A percentile compares a stretch with the other conserved stretches of the same genome.
Evolutionary conservation across 768 basidiomycete genomes (phyloP).

Genomic region (Trametes villosa): DNA sequence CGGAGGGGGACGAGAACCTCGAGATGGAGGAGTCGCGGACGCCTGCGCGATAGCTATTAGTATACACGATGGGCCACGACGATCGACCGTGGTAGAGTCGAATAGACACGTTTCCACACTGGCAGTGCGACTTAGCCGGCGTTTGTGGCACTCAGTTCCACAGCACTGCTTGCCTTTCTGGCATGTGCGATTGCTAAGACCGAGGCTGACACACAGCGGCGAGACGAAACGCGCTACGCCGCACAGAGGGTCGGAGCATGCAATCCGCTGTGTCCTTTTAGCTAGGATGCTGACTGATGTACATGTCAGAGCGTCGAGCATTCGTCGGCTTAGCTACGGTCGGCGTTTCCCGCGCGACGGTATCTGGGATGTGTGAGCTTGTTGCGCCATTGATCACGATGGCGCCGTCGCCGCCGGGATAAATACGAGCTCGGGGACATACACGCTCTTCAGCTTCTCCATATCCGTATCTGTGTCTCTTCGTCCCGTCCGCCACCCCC

Average conservation of each 20-base stretch:
- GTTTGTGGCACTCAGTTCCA: too few species aligned
- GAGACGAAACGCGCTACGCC: too few species aligned
- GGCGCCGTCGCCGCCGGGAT: conserved; percentile 10
- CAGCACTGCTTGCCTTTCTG: too few species aligned
- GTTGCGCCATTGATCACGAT: conserved; percentile 24
- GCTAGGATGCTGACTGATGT: conserved; percentile 10
- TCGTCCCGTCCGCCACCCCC: not conserved
- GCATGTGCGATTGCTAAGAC: too few species aligned
- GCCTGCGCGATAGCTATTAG: conserved; percentile 15
- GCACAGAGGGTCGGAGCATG: too few species aligned
- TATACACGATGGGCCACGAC: not conserved
- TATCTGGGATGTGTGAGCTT: conserved; percentile 14
- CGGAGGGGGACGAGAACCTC: conserved; percentile 65
- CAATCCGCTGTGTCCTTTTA: not conserved
- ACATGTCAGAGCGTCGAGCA: not conserved
- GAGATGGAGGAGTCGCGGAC: conserved; percentile 59
- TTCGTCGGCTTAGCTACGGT: conserved; percentile 16
- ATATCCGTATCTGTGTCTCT: not conserved
- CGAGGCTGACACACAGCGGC: too few species aligned
- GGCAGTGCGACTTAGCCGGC: too few species aligned
- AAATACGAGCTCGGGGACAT: conserved; percentile 11
- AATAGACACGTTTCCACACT: not conserved
- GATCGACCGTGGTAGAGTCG: not conserved
- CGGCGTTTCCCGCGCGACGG: conserved; percentile 16
- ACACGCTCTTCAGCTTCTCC: not conserved